Base-by-base conservation (phyloP, 176 grass and related monocot genomes). In the Triticum urartu region DNA sequence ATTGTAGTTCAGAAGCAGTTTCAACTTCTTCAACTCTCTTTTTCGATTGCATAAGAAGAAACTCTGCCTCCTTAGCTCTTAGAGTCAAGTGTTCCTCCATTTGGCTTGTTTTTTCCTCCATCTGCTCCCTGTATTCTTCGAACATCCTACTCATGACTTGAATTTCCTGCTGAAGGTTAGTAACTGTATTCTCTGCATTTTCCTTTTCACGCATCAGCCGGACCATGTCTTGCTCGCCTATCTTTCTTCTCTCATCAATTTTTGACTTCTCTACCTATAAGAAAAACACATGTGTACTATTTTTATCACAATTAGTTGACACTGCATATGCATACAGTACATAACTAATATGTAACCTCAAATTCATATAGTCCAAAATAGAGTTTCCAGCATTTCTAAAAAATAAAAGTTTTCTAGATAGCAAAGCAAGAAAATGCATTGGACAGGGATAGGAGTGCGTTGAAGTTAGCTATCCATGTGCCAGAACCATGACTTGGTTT, bases 201-300 rank as follows among this genome's bases (percentile, higher is more conserved):
- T 95, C 93, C 60, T 92, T 98, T 64, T 95, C 93, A 75, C 56
- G 89, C 22, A 78, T 82, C 75, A 98, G 59, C 18, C 81, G 87
- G 81, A 84, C 72, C 70, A 89, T 87, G 38, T 89, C 93, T 86
- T 92, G 86, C 65, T 98, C 93, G 0, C 82, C 84, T 45, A 87
- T 32, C 83, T 89, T 95, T 71, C 84, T 92, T 88, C 88, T 94
- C 84, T 94, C 93, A 82, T 94, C 96, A 79, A 91, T 84, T 86
- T 89, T 98, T 80, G 88, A 88, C 80, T 94, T 98, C 34, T 95
- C 96, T 63, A 91, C 86, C 96, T 98, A 88, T 22, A 89, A 47
- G 59, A 80, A 15, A 77, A 67, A 88, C 76, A 68, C 39, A 65
- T 82, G 61, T 17, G 69, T 81, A 68, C 83, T 62, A 6, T 64